phyloP scores from a whole-genome alignment of 352 stramenopile genomes.

The Phytophthora palmivora region DNA sequence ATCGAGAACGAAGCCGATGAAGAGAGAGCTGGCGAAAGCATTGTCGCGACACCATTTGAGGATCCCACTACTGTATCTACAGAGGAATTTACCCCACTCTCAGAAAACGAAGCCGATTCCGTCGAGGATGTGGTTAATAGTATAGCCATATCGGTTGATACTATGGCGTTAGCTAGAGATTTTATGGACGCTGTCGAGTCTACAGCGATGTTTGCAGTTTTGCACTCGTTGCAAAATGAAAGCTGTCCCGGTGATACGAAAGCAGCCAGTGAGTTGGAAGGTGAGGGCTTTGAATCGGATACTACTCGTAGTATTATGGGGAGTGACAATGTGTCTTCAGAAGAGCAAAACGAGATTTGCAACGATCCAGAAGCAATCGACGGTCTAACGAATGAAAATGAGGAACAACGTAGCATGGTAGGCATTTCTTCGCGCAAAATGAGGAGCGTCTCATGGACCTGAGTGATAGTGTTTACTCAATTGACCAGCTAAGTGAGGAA shows the following conservation, averaged over 20 bases:
- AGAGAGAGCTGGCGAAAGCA: background rate
- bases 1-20: background rate
- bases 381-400: background rate
- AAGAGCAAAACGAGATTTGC: slow-evolving; percentile 17
- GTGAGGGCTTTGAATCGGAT: slow-evolving; percentile 15
- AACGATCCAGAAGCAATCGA: background rate
- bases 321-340: slow-evolving; percentile 5
- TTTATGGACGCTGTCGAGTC: slow-evolving; percentile 18
- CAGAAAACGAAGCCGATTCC: background rate
- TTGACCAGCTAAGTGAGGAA: background rate
- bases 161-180: slow-evolving; percentile 8
- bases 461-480: background rate
- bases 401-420: background rate
- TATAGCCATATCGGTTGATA: background rate
- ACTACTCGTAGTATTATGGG: slow-evolving; percentile 16
- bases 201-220: slow-evolving; percentile 17
- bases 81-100: background rate
- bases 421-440: background rate
- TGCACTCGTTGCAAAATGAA: slow-evolving; percentile 8
- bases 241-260: background rate
- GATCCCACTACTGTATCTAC: too few species aligned
- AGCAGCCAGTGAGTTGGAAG: slow-evolving; percentile 4
- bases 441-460: background rate
- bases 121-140: background rate
- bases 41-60: background rate